Evolutionary conservation across 2,329 filamentous ascomycete species (phyloP), one percentile per base, ranked within the genome.

Genomic region (Colletotrichum cereale): DNA sequence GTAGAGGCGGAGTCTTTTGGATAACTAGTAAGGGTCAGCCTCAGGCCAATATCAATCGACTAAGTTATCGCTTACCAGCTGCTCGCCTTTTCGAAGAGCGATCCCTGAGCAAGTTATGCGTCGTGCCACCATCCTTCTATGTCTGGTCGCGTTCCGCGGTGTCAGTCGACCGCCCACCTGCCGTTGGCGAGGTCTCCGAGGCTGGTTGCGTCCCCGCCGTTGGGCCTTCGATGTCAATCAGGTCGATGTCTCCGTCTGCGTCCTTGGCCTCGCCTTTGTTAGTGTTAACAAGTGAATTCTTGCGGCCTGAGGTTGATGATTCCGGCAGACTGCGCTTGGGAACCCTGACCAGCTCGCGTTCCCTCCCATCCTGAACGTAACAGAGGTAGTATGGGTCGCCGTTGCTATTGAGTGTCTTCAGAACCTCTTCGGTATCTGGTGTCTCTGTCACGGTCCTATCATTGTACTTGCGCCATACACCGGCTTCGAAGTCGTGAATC

Each of bases 391-490:
- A 95, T 2, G 94, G 94, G 60, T 94, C 95, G 5, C 94, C 93
- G 81, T 83, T 91, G 14, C 84, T 87, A 72, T 89, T 90, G 60
- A 93, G 86, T 73, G 89, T 86, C 31, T 88, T 85, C 74, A 96
- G 91, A 50, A 97, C 93, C 61, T 92, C 88, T 21, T 86, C 85
- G 10, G 88, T 85, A 76, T 93, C 88, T 34, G 90, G 87, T 70
- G 87, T 85, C 74, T 93, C 90, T 3, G 89, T 91, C 31, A 99
- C 95, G 21, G 87, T 87, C 65, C 92, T 92, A 77, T 99, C 96
- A 79, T 99, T 99, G 85, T 98, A 99, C 78, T 93, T 94, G 68
- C 95, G 91, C 95, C 96, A 99, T 26, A 95, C 85, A 57, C 90
- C 88, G 8, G 62, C 58, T 74, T 91, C 88, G 80, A 97, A 97